These are phyloP conservation scores for Cylindrotheca closterium DNA, from an alignment of 108 stramenopile genomes.

Conservation along the genomic window DNA sequence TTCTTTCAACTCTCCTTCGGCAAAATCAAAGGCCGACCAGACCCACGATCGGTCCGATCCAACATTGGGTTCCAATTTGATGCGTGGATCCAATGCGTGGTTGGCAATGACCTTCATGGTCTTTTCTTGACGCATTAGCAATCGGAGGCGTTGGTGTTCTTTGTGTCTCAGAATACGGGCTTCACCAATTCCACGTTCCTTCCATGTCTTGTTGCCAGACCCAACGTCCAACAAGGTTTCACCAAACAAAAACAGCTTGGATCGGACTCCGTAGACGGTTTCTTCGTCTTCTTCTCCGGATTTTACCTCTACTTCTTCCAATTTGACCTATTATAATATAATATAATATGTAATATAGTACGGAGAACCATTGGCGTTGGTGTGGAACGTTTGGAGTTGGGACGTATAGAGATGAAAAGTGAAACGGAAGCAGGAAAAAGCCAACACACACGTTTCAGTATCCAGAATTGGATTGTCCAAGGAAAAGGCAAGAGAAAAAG, in stretches of 20 bases:
- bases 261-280: slow-evolving; percentile 66
- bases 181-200: slow-evolving; percentile 97
- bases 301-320: slow-evolving; percentile 98
- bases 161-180: slow-evolving; percentile 95
- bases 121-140: slow-evolving; percentile 99
- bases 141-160: slow-evolving; percentile 83
- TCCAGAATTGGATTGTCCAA: no score
- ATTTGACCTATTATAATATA: slow-evolving; percentile 79
- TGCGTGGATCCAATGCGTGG: slow-evolving; percentile 95
- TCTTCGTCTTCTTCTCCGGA: slow-evolving; percentile 98
- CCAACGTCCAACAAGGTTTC: slow-evolving; percentile 98
- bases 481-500: no score
- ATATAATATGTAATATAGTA: no score
- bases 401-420: background rate
- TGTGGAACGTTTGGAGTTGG: background rate
- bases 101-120: slow-evolving; percentile 99
- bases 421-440: background rate
- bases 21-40: slow-evolving; percentile 97
- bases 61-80: slow-evolving; percentile 93
- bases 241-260: slow-evolving; percentile 95
- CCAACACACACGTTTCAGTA: background rate
- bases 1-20: slow-evolving; percentile 92
- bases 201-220: slow-evolving; percentile 96
- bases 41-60: slow-evolving; percentile 97
- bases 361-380: background rate